Base-by-base conservation (phyloP, 305 asterid species). In the Ilex paraguariensis region DNA sequence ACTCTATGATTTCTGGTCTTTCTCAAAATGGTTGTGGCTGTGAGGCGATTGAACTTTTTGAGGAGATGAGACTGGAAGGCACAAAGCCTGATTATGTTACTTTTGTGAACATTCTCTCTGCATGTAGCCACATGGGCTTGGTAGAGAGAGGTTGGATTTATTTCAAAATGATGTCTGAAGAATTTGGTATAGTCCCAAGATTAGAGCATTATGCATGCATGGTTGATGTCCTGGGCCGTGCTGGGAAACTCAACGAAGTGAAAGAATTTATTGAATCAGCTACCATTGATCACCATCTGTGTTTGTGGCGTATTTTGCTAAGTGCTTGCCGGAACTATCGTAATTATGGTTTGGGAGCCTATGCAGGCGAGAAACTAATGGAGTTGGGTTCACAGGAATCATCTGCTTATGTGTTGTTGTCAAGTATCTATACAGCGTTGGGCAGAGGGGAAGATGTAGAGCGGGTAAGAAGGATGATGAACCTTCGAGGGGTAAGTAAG, bases 101-200 rank as follows among this genome's bases (percentile, higher is more conserved):
- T 64, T 87, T 87, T 30, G 76, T 87, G 2, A 90, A 87, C 42
- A 67, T 87, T 72, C 92, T 90, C 42, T 74, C 87, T 0, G 87
- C 96, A 3, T 90, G 97, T 69, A 90, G 97, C 78, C 97, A 87
- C 77, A 84, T 84, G 92, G 96, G 95, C 58, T 67, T 84, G 67
- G 95, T 84, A 21, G 86, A 82, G 53, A 74, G 69, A 64, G 96
- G 95, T 61, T 56, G 83, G 79, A 76, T 73, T 64, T 82, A 81
- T 76, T 91, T 88, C 42, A 72, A 64, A 21, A 67, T 64, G 75
- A 91, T 91, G 88, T 64, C 80, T 1, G 56, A 65, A 31, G 77
- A 84, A 56, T 88, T 80, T 56, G 79, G 82, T n/a, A 17, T 88
- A 17, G 71, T 54, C n/a, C 95, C 90, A 3, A 65, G 77, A 55